Percentiles rank a stretch among this genome's conserved stretches.
Conservation (phyloP, 306 rosid species). For the Trifolium dubium region DNA sequence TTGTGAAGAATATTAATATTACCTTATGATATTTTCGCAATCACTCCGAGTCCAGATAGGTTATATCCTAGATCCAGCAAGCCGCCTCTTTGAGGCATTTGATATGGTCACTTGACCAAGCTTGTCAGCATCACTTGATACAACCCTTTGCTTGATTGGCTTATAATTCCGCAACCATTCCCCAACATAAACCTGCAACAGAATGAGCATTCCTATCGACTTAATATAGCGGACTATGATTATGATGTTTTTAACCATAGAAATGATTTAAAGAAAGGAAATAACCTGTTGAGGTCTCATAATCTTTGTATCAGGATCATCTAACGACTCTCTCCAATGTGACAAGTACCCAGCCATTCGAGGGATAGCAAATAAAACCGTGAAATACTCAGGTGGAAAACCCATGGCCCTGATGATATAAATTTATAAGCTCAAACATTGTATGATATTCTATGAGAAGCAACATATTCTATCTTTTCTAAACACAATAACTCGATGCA, state of each 20-base stretch:
- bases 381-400: slow-evolving; percentile 88
- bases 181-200: slow-evolving; percentile 73
- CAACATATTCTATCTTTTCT: not conserved
- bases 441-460: slow-evolving; percentile 5
- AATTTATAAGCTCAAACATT: slow-evolving; percentile 32
- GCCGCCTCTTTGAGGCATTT: slow-evolving; percentile 38
- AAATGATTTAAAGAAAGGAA: slow-evolving; percentile 24
- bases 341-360: slow-evolving; percentile 96
- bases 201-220: slow-evolving; percentile 10
- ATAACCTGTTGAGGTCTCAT: slow-evolving; percentile 93
- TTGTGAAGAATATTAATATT: slow-evolving; percentile 18
- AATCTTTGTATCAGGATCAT: slow-evolving; percentile 91
- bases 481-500: slow-evolving; percentile 1
- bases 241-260: not conserved
- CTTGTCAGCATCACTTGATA: slow-evolving; percentile 55
- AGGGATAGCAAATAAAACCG: slow-evolving; percentile 88
- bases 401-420: slow-evolving; percentile 83
- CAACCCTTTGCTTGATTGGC: slow-evolving; percentile 59
- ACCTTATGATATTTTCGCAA: slow-evolving; percentile 13
- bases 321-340: slow-evolving; percentile 93
- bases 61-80: not conserved
- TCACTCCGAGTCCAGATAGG: not conserved
- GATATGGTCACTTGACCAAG: slow-evolving; percentile 77
- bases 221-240: slow-evolving; percentile 5
- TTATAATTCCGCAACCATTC: slow-evolving; percentile 78